Conservation (phyloP, 169 alveolate species). For the Plasmodium gonderi region DNA sequence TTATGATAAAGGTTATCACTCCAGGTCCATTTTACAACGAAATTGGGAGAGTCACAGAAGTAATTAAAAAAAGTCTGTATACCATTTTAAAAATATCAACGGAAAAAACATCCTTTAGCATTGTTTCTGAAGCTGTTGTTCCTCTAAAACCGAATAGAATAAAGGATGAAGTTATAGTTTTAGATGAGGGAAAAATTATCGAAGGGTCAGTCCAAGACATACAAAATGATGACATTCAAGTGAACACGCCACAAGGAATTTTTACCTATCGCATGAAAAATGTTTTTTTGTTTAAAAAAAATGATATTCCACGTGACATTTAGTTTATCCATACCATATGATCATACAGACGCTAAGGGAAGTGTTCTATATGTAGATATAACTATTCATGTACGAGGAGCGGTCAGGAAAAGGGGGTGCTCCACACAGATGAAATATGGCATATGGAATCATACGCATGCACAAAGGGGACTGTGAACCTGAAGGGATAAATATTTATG, state of each 20-base stretch:
- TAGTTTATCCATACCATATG: too few relatives aligned
- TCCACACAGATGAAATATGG: too few relatives aligned
- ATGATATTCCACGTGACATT: not conserved
- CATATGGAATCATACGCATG: too few relatives aligned
- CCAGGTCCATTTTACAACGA: slow-evolving; percentile 70
- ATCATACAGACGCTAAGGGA: too few relatives aligned
- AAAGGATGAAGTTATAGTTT: slow-evolving; percentile 42
- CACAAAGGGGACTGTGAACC: too few relatives aligned
- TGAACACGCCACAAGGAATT: slow-evolving; percentile 12
- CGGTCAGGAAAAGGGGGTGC: too few relatives aligned
- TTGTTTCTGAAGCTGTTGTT: slow-evolving; percentile 55
- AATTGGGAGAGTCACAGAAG: slow-evolving; percentile 50
- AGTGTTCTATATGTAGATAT: too few relatives aligned
- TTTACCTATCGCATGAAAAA: not conserved
- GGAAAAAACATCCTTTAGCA: slow-evolving; percentile 63
- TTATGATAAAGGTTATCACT: slow-evolving; percentile 40
- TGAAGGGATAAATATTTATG: too few relatives aligned
- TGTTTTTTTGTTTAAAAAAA: slow-evolving; percentile 42
- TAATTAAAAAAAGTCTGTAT: slow-evolving; percentile 30
- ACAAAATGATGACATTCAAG: slow-evolving; percentile 21
- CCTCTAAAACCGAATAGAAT: slow-evolving; percentile 48
- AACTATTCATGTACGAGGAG: too few relatives aligned
- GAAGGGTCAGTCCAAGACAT: slow-evolving; percentile 43
- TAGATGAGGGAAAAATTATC: slow-evolving; percentile 28
- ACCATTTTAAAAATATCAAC: slow-evolving; percentile 55